Base-by-base conservation (phyloP, 371 early-diverging fungal species). In the Apophysomyces ossiformis region DNA sequence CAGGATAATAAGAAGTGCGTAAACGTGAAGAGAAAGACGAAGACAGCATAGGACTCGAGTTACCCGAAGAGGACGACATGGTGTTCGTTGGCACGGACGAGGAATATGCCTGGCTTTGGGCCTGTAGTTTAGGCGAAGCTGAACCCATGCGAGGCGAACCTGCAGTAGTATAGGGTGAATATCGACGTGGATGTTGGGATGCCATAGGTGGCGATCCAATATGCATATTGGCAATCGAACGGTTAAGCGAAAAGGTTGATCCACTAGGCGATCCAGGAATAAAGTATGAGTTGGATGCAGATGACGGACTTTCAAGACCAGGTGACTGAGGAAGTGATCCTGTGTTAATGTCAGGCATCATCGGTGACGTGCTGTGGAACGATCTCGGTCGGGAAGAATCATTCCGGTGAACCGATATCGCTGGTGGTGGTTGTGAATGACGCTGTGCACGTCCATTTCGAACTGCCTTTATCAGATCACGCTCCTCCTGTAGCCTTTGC, bases 211-310 rank as follows among this genome's bases (percentile, higher is more conserved):
- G 69, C 61, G 74, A 61, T 54, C 74, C 66, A 56, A 73, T 66
- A 69, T 75, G 65, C 75, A 78, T 63, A 63, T 74, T 57, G 61
- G 77, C 70, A 66, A 69, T 64, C 57, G 79, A 69, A 36, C 71
- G 60, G 64, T 68, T 73, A n/a, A 64, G 65, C 7, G 71, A 57
- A 64, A 38, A 70, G 44, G 57, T 66, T 13, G 36, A 62, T 8
- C 59, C 69, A 13, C 64, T 65, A 11, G 61, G 71, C 8, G 70
- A 67, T 18, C 61, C 62, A 32, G 64, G 44, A 15, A 67, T 46
- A 12, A 62, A 57, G 38, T 47, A 60, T 44, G 67, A 41, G 21
- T 64, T 61, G 39, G 73, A 69, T 9, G 75, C 74, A 54, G 71
- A 32, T 21, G 69, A 65, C 57, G 67, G 37, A 65, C 64, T 68